Base-by-base conservation (phyloP, 176 grass and related monocot genomes). In the Oryza nivara region DNA sequence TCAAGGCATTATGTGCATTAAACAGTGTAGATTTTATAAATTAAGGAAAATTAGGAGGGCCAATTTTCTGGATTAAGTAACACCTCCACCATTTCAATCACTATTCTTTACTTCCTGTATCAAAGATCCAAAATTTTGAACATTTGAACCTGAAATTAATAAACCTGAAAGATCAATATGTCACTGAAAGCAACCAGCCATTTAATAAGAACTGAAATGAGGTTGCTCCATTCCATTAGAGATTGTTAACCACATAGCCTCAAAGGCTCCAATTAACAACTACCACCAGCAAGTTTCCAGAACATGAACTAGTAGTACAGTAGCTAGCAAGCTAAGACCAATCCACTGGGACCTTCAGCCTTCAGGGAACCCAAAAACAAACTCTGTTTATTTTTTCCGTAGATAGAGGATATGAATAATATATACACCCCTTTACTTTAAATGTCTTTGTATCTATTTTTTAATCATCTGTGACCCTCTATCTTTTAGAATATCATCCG, bases 101-200 rank as follows among this genome's bases (percentile, higher is more conserved):
- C 6, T 5, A 17, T n/a, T 76, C 43, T 65, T 56, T 70, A 85
- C 11, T 72, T 76, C 35, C 48, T 58, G 43, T 4, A 38, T 15
- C 30, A 43, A 41, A 16, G 44, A 20, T 83, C 25, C 70, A 52
- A 16, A 17, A 76, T 65, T 38, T n/a, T 22, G 20, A 65, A 26
- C 20, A 49, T 76, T 69, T 45, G 23, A 77, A 11, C 1, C 48
- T 80, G 10, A 49, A 49, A 25, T 52, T 19, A 60, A 14, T 48
- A 44, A 75, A 36, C 11, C 16, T 54, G 3, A 14, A 72, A 69
- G 40, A 78, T 22, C 23, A 84, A 67, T 14, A 26, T n/a, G 26
- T 14, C 25, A 36, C 35, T 56, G n/a, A 78, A 73, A 82, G 36
- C 45, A 85, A 80, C 25, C 40, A 70, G 43, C 13, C 67, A 41